Evolutionary conservation across 208 protist genomes (phyloP).

Genomic region (Acanthamoeba culbertsoni): DNA sequence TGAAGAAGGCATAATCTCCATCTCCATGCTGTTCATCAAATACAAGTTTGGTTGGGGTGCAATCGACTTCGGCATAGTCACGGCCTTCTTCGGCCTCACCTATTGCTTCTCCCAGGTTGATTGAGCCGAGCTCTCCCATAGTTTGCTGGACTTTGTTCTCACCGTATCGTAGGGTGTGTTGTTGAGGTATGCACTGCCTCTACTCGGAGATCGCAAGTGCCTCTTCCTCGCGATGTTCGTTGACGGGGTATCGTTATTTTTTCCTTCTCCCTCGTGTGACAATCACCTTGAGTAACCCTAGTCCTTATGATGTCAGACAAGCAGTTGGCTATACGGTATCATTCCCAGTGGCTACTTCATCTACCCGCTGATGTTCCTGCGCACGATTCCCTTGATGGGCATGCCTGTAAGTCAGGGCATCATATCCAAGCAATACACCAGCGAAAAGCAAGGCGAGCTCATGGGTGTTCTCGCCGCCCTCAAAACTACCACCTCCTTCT

Average conservation of each 20-base stretch:
- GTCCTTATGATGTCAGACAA: neutral
- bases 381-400: neutral
- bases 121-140: too few relatives aligned
- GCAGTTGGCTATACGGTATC: constrained; percentile 8
- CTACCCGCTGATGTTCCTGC: constrained; percentile 35
- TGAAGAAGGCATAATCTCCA: neutral
- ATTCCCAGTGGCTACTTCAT: constrained; percentile 3
- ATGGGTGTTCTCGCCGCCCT: constrained; percentile 29
- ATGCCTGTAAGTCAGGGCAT: neutral
- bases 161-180: neutral
- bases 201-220: neutral
- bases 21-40: constrained; percentile 14
- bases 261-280: neutral
- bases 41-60: constrained; percentile 25
- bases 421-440: constrained; percentile 29
- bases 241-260: neutral
- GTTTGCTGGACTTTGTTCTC: neutral
- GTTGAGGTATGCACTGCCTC: neutral
- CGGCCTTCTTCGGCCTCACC: constrained; percentile 21
- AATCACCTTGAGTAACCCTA: neutral
- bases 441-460: neutral
- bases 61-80: neutral
- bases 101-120: constrained; percentile 9
- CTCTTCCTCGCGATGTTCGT: constrained; percentile 1
- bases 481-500: constrained; percentile 4